Base-by-base conservation (phyloP, 106 monocot species). In the Cymbidium sinense region DNA sequence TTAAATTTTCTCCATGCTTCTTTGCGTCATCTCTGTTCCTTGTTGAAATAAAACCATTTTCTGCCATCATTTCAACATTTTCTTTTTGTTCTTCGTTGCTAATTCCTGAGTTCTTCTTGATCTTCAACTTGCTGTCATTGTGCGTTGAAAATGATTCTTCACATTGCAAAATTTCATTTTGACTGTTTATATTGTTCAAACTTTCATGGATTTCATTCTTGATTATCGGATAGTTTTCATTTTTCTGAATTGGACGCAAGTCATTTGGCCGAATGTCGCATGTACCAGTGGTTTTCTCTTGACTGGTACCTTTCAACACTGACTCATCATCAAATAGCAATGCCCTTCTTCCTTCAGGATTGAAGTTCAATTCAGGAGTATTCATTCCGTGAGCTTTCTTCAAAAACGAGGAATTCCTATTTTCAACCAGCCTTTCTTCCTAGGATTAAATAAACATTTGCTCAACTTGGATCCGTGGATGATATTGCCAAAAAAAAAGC, bases 31-130 rank as follows among this genome's bases (percentile, higher is more conserved):
- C 78, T 62, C 36, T 78, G 18, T 70, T 79, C 77, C 85, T 86
- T 12, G 71, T 75, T 3, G 81, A 76, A 72, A 86, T 28, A 75
- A 84, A 87, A 37, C 79, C 84, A 76, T 79, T 51, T 54, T 36
- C 71, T 9, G 41, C 35, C 34, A 30, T 35, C 30, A 20, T 2
- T 37, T n/a, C n/a, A n/a, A n/a, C n/a, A n/a, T n/a, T n/a, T n/a
- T 70, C 43, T 34, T 27, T 13, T 17, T 30, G 21, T 31, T 54
- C 33, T 85, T 33, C 30, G 7, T 29, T 52, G 52, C 25, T 43
- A 20, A 72, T 28, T 39, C 19, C 21, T 10, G 31, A 47, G 27
- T 21, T n/a, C 67, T 34, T 28, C 70, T 67, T 52, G 34, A 33
- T 13, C 69, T 34, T 69, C 31, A 15, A 69, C 69, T 69, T 3